A percentile compares a stretch with the other conserved stretches of the same genome.
Conservation (phyloP, 345 rosid species). For the Alliaria petiolata region DNA sequence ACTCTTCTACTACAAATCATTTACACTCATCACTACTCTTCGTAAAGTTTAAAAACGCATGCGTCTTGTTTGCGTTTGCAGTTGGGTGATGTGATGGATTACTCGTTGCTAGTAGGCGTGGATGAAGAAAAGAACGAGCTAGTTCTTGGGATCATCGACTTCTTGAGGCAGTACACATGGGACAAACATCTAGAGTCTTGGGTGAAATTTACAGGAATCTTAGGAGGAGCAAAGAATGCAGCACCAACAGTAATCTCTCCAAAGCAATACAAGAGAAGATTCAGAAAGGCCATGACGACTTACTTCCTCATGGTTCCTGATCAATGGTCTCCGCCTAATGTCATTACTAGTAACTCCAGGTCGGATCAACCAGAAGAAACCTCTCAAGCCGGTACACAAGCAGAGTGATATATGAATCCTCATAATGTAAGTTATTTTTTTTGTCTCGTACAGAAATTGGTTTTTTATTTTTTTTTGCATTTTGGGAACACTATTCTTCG, state of each 20-base stretch:
- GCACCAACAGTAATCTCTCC: slow-evolving; percentile 95
- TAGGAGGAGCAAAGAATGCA: slow-evolving; percentile 79
- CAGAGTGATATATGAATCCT: slow-evolving; percentile 36
- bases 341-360: slow-evolving; percentile 46
- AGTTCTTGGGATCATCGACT: slow-evolving; percentile 91
- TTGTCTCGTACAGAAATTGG: slow-evolving; percentile 25
- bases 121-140: slow-evolving; percentile 84
- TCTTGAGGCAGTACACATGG: slow-evolving; percentile 98
- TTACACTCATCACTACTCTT: not conserved
- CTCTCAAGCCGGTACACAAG: slow-evolving; percentile 36
- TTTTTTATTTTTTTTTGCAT: not conserved
- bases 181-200: slow-evolving; percentile 96
- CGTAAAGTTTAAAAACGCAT: not conserved
- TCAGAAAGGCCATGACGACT: slow-evolving; percentile 92
- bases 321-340: slow-evolving; percentile 80
- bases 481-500: slow-evolving; percentile 36
- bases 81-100: slow-evolving; percentile 95
- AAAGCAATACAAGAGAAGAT: slow-evolving; percentile 89
- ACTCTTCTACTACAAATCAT: slow-evolving; percentile 4
- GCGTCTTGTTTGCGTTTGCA: slow-evolving; percentile 40
- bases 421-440: not conserved
- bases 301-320: slow-evolving; percentile 96
- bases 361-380: slow-evolving; percentile 64
- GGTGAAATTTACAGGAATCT: slow-evolving; percentile 89
- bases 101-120: slow-evolving; percentile 90